Base-by-base conservation (phyloP, 805 yeast genomes). In the Ogataea paraovalis region DNA sequence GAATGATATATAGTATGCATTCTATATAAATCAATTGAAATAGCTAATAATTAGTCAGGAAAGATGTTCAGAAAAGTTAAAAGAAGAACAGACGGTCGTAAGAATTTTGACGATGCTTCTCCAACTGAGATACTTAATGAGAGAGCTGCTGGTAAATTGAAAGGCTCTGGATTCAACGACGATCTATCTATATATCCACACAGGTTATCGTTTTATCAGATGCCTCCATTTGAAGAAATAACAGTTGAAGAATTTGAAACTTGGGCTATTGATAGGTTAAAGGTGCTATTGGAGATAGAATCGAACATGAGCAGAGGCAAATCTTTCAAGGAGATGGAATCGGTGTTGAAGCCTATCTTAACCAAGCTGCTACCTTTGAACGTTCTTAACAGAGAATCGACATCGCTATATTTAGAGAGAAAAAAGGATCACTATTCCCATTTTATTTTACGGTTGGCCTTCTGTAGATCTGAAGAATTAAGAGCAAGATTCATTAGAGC, bases 181-280 rank as follows among this genome's bases (percentile, higher is more conserved):
- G 59, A 59, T 51, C 63, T 66, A 44, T 66, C 64, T 47, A 57
- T 60, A 53, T 57, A 73, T 37, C 76, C 80, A 10, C 70, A 79
- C 33, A 73, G 95, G 43, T 70, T 94, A 43, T 81, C 88, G 19
- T 80, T 92, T 59, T 94, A 94, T 67, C 78, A 72, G 22, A 53
- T 70, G 5, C 94, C 96, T 10, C 98, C 98, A 0, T 68, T 75
- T 28, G 82, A 83, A 13, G 98, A 94, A 66, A 83, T 94, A 58
- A 88, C 97, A 0, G 67, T 94, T 16, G 97, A 91, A 53, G 87
- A 94, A 59, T 94, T 94, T 66, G 99, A 94, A 68, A 74, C 76
- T 4, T 94, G 97, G 97, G 98, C 98, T 4, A 84, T 94, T 46
- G 98, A 92, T 60, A 71, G 99, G 50, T 73, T 92, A 52, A 82